These are phyloP conservation scores for Neonectria magnoliae DNA, from an alignment of 2,329 filamentous ascomycete species.

Conservation along the genomic window DNA sequence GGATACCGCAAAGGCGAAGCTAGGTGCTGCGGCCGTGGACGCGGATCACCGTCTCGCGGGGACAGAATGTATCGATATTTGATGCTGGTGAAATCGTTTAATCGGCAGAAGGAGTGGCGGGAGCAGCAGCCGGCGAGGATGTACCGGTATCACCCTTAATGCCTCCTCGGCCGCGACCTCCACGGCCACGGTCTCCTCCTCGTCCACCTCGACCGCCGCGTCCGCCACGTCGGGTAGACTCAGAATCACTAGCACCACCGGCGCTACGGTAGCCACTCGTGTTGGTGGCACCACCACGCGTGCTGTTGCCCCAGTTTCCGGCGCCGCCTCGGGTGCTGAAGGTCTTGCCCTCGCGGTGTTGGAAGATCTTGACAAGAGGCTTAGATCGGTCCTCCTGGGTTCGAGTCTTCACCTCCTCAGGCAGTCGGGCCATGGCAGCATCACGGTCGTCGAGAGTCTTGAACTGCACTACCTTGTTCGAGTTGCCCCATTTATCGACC, in stretches of 20 bases:
- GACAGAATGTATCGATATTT: constrained; percentile 28
- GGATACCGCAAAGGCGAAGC: constrained; percentile 33
- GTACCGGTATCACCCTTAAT: constrained; percentile 68
- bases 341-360: constrained; percentile 69
- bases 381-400: constrained; percentile 78
- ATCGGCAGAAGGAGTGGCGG: constrained; percentile 59
- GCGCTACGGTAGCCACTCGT: constrained; percentile 86
- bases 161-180: constrained; percentile 65
- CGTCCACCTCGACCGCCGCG: constrained; percentile 68
- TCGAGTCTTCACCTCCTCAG: constrained; percentile 79
- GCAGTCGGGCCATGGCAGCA: constrained; percentile 77
- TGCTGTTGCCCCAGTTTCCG: constrained; percentile 73
- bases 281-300: constrained; percentile 65
- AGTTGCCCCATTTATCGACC: constrained; percentile 80
- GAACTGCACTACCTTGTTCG: constrained; percentile 89
- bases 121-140: constrained; percentile 62
- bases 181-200: constrained; percentile 66
- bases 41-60: constrained; percentile 27
- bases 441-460: constrained; percentile 82
- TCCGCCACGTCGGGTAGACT: constrained; percentile 65
- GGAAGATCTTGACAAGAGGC: constrained; percentile 85
- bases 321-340: constrained; percentile 70
- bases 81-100: constrained; percentile 35
- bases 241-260: constrained; percentile 76
- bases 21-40: constrained; percentile 25